Evolutionary conservation across 805 yeast genomes (phyloP).

Genomic region (Starmerella vaccinii): DNA sequence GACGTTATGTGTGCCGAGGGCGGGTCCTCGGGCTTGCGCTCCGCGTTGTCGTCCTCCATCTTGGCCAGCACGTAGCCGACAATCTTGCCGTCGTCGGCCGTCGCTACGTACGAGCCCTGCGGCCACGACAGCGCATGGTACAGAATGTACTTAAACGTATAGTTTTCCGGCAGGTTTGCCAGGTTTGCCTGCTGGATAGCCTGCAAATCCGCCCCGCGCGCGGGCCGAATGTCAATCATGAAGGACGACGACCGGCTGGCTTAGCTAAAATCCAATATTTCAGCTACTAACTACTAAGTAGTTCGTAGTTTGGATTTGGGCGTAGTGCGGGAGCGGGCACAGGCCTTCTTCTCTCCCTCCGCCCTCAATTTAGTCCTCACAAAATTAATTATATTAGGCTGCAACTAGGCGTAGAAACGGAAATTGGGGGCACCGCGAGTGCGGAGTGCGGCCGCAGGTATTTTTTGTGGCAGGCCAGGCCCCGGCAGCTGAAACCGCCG

Average conservation of each 20-base stretch:
- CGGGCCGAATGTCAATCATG: slow-evolving; percentile 70
- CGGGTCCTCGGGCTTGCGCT: slow-evolving; percentile 24
- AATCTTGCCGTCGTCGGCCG: slow-evolving; percentile 59
- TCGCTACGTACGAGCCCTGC: slow-evolving; percentile 88
- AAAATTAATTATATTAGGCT: too few species aligned
- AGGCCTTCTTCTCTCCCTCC: too few species aligned
- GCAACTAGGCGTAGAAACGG: too few species aligned
- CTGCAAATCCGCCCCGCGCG: slow-evolving; percentile 75
- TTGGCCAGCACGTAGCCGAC: slow-evolving; percentile 96
- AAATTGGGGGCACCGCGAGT: too few species aligned
- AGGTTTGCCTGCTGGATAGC: slow-evolving; percentile 94
- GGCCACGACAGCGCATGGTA: slow-evolving; percentile 96
- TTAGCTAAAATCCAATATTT: background rate
- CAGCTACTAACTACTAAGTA: background rate
- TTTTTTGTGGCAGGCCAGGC: too few species aligned
- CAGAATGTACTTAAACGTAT: slow-evolving; percentile 81
- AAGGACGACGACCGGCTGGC: background rate
- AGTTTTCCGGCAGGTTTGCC: slow-evolving; percentile 89
- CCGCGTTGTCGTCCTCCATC: slow-evolving; percentile 72
- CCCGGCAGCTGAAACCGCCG: too few species aligned
- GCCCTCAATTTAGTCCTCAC: too few species aligned
- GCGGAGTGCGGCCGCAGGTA: too few species aligned
- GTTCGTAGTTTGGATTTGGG: too few species aligned
- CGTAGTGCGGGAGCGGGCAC: too few species aligned
- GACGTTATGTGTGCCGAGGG: slow-evolving; percentile 89